Conservation (phyloP, 2,329 filamentous ascomycete genomes). For the Venturia aucupariae region DNA sequence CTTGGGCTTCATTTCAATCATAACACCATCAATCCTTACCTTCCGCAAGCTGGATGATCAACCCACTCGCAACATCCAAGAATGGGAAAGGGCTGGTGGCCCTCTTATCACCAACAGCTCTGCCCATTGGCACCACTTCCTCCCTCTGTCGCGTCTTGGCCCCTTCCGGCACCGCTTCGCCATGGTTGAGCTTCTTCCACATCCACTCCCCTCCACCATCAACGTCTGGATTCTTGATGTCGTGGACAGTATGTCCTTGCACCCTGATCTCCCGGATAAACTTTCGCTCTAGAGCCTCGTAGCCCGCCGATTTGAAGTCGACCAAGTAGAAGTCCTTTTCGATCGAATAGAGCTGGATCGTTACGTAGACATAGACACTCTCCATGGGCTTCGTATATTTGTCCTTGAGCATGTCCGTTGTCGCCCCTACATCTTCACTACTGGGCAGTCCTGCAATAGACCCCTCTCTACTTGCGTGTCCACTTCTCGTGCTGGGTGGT, state of each 20-base stretch:
- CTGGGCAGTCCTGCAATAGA: neutral
- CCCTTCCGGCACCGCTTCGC: conserved; percentile 10
- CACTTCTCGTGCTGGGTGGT: conserved; percentile 1
- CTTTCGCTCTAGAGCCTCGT: conserved; percentile 65
- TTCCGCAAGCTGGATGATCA: conserved; percentile 89
- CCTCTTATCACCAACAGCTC: conserved; percentile 73
- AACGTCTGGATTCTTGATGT: conserved; percentile 20
- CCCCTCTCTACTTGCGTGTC: conserved; percentile 10
- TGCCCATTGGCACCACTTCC: conserved; percentile 37
- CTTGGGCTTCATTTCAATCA: too few species aligned
- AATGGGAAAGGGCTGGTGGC: conserved; percentile 94
- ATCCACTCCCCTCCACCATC: conserved; percentile 27
- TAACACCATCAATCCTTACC: conserved; percentile 37
- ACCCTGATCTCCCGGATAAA: conserved; percentile 20
- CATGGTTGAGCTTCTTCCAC: conserved; percentile 13
- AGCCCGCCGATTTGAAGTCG: conserved; percentile 97
- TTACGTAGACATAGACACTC: conserved; percentile 85
- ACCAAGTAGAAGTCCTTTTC: conserved; percentile 83
- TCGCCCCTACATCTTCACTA: conserved; percentile 3
- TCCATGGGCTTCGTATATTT: conserved; percentile 35
- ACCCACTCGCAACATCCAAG: conserved; percentile 79
- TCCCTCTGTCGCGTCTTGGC: conserved; percentile 28
- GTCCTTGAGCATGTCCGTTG: conserved; percentile 4
- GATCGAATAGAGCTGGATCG: conserved; percentile 92
- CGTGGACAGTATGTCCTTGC: conserved; percentile 16